Evolutionary conservation across 2,329 filamentous ascomycete genomes (phyloP).

Genomic region (Verticillium klebahnii): DNA sequence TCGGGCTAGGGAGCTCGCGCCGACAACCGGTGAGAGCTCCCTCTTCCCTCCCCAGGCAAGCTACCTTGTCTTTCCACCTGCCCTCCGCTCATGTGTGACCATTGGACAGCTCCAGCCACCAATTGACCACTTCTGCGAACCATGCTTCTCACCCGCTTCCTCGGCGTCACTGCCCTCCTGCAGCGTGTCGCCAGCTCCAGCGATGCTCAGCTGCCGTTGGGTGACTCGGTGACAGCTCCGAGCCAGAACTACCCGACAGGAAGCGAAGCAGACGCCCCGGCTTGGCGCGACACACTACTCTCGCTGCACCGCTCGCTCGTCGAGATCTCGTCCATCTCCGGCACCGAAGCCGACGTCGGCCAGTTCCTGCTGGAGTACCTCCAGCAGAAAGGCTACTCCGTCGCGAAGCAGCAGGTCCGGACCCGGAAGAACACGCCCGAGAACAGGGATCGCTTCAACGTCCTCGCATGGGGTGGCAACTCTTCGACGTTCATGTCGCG

Average conservation of each 20-base stretch:
- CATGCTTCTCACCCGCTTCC: conserved; percentile 5
- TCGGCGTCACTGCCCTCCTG: conserved; percentile 5
- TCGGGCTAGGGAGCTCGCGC: not conserved
- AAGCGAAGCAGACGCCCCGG: conserved; percentile 12
- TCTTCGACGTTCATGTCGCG: conserved; percentile 44
- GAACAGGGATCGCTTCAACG: conserved; percentile 57
- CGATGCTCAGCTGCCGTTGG: conserved; percentile 8
- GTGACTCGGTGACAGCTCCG: conserved; percentile 2
- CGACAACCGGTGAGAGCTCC: not conserved
- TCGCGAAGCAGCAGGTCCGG: conserved; percentile 36
- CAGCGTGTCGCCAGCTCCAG: conserved; percentile 5
- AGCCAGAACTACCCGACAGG: conserved; percentile 2
- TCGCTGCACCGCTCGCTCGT: conserved; percentile 72
- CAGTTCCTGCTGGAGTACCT: conserved; percentile 66
- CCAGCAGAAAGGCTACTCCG: conserved; percentile 36
- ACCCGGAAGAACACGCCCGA: conserved; percentile 22
- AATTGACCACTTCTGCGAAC: not conserved
- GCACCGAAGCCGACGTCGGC: conserved; percentile 64
- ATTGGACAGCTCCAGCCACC: not conserved
- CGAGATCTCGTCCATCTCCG: conserved; percentile 66
- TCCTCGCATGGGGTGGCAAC: conserved; percentile 61
- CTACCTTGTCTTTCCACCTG: not conserved
- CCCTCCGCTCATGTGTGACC: not conserved
- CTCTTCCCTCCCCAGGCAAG: not conserved
- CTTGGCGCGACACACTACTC: conserved; percentile 53